These are phyloP conservation scores for Aspergillus bridgeri DNA, from an alignment of 495 filamentous ascomycete species.

Conservation along the genomic window DNA sequence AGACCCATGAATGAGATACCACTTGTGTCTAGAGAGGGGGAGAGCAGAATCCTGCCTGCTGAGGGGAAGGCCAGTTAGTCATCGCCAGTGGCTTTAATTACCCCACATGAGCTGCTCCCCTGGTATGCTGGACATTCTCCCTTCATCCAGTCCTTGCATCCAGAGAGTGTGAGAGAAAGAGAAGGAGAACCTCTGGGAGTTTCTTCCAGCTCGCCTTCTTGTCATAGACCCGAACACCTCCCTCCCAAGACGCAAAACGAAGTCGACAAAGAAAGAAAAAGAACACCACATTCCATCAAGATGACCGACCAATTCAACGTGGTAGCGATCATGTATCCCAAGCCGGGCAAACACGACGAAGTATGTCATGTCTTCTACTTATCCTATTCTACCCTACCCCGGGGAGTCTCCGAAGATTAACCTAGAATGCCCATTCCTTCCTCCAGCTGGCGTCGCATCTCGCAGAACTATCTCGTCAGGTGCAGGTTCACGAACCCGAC, in stretches of 20 bases:
- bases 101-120: background rate
- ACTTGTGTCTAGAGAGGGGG: background rate
- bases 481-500: slow-evolving; percentile 32
- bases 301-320: slow-evolving; percentile 24
- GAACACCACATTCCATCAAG: slow-evolving; percentile 4
- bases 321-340: slow-evolving; percentile 26
- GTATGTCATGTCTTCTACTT: no score
- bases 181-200: no score
- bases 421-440: background rate
- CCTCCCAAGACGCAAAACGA: background rate
- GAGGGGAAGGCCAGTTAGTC: background rate
- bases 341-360: slow-evolving; percentile 33
- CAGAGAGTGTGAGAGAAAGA: no score
- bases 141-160: background rate
- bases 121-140: background rate
- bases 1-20: background rate
- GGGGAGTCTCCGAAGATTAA: no score
- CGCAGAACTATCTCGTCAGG: slow-evolving; percentile 24
- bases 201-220: background rate
- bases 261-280: no score
- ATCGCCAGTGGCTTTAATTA: background rate
- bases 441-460: slow-evolving; percentile 23
- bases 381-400: no score
- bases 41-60: background rate
- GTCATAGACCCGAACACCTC: no score